Evolutionary conservation across 2,329 filamentous ascomycete genomes (phyloP).

Genomic region (Fusarium ramigenum): DNA sequence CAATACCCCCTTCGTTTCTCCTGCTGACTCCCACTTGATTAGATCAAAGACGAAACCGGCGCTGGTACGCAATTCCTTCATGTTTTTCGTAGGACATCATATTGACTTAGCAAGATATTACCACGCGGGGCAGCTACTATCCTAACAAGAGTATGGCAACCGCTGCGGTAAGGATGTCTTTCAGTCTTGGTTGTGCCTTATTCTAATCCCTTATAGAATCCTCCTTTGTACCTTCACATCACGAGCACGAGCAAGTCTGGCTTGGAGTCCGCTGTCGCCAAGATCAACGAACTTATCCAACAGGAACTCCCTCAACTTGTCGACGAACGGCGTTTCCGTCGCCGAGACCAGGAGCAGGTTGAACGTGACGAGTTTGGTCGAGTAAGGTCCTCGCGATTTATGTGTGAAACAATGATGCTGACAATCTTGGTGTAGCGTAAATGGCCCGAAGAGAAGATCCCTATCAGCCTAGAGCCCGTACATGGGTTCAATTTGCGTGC

Average conservation of each 20-base stretch:
- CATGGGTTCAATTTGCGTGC: conserved; percentile 96
- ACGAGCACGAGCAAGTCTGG: conserved; percentile 92
- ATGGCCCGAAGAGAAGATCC: conserved; percentile 98
- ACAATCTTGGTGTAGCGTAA: conserved; percentile 74
- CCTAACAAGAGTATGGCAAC: conserved; percentile 98
- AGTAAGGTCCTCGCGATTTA: conserved; percentile 61
- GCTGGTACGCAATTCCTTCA: conserved; percentile 82
- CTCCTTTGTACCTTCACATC: conserved; percentile 92
- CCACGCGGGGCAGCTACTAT: conserved; percentile 94
- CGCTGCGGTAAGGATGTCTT: conserved; percentile 74
- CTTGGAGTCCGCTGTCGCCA: conserved; percentile 85
- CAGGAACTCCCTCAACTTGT: conserved; percentile 95
- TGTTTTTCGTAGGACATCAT: conserved; percentile 56
- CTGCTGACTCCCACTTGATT: conserved; percentile 95
- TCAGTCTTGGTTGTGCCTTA: not conserved
- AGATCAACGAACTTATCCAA: conserved; percentile 95
- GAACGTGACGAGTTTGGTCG: conserved; percentile 92
- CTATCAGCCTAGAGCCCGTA: conserved; percentile 88
- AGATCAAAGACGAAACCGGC: conserved; percentile 99
- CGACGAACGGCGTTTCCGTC: conserved; percentile 90
- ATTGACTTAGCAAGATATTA: conserved; percentile 86
- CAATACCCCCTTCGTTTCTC: conserved; percentile 77
- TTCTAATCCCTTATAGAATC: conserved; percentile 68
- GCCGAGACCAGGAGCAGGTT: conserved; percentile 80
- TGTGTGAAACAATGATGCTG: conserved; percentile 13